phyloP scores from a whole-genome alignment of 768 basidiomycete genomes.

The Rossbeevera mucosa region DNA sequence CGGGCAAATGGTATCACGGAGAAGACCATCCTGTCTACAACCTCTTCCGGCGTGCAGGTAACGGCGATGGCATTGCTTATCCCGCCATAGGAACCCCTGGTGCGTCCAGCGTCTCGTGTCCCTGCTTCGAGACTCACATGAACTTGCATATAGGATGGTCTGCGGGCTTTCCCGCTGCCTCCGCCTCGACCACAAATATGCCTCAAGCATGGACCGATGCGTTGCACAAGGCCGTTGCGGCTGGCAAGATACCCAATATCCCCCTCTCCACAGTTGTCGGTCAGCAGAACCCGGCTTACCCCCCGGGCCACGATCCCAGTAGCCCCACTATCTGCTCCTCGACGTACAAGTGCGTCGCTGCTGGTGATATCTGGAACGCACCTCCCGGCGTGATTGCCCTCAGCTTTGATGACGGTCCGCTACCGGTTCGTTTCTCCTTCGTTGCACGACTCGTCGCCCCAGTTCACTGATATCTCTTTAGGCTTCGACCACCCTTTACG shows the following conservation, averaged over 20 bases:
- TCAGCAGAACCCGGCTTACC: constrained; percentile 35
- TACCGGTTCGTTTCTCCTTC: constrained; percentile 33
- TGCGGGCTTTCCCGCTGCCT: constrained; percentile 50
- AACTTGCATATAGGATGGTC: constrained; percentile 48
- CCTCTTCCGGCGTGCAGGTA: constrained; percentile 55
- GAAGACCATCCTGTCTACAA: constrained; percentile 53
- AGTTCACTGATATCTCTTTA: constrained; percentile 15
- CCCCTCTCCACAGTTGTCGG: constrained; percentile 41
- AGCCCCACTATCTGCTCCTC: constrained; percentile 67
- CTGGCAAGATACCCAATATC: constrained; percentile 71
- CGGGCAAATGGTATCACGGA: constrained; percentile 56
- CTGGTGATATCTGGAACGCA: constrained; percentile 71
- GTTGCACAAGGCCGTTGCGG: constrained; percentile 57
- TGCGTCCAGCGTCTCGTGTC: constrained; percentile 25
- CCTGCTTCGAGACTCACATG: neutral
- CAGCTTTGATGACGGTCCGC: constrained; percentile 81
- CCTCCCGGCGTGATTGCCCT: constrained; percentile 63
- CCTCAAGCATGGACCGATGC: constrained; percentile 73
- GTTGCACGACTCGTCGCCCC: neutral
- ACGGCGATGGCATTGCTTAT: constrained; percentile 45
- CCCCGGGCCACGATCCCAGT: constrained; percentile 35
- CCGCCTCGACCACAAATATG: constrained; percentile 46
- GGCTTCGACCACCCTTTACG: constrained; percentile 47
- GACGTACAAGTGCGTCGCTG: constrained; percentile 60
- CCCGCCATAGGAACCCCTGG: constrained; percentile 57